Conservation (phyloP, 2,329 filamentous ascomycete genomes). For the Penicillium rolfsii region DNA sequence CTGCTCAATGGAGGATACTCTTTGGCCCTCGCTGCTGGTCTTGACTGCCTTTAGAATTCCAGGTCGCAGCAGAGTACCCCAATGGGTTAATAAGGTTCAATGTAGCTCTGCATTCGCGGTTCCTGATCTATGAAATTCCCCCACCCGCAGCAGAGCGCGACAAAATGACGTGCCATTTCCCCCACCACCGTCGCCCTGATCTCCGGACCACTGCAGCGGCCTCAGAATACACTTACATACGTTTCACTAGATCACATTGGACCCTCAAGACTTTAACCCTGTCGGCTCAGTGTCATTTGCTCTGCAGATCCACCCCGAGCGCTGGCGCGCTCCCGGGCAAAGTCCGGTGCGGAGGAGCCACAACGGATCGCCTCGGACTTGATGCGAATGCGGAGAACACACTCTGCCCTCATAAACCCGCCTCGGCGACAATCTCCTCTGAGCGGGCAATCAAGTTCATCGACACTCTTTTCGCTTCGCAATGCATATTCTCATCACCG, state of each 20-base stretch:
- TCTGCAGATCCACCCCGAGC: constrained; percentile 19
- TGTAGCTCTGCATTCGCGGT: neutral
- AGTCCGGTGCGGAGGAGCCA: constrained; percentile 38
- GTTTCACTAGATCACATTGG: neutral
- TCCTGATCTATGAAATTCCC: neutral
- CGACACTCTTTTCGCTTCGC: constrained; percentile 8
- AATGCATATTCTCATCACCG: constrained; percentile 64
- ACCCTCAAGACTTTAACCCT: neutral
- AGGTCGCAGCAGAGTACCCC: neutral
- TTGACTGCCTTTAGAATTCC: neutral
- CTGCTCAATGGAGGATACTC: neutral
- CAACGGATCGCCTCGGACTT: constrained; percentile 37
- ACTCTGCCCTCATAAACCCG: constrained; percentile 17
- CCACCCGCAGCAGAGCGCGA: neutral
- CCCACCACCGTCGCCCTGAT: constrained; percentile 3
- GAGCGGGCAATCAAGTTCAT: neutral
- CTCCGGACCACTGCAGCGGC: neutral
- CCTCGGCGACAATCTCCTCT: neutral
- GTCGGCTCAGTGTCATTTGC: constrained; percentile 6
- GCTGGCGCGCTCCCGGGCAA: constrained; percentile 20
- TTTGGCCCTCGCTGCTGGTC: neutral
- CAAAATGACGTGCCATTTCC: neutral
- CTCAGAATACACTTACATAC: neutral
- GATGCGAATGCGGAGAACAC: constrained; percentile 41
- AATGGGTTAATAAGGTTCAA: neutral